These are phyloP conservation scores for Spinacia oleracea DNA, from an alignment of 179 eudicot species.

Conservation along the genomic window DNA sequence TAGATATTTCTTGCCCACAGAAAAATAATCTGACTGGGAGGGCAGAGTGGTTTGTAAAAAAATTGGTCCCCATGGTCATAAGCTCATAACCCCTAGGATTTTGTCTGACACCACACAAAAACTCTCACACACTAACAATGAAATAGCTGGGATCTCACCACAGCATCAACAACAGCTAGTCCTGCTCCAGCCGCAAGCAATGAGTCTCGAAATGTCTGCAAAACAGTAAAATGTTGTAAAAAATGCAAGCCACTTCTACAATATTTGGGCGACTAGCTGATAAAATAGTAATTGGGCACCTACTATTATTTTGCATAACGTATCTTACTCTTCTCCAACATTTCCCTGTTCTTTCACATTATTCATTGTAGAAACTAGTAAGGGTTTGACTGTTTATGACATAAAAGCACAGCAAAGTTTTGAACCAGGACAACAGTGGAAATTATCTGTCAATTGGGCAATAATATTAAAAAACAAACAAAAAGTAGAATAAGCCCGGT, in stretches of 20 bases:
- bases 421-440: background rate
- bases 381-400: too few species aligned
- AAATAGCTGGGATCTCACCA: constrained; percentile 58
- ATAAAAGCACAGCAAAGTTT: background rate
- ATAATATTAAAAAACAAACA: background rate
- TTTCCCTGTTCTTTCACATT: background rate
- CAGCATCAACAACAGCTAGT: constrained; percentile 77
- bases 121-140: background rate
- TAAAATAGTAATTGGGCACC: background rate
- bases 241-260: background rate
- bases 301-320: background rate
- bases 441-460: background rate
- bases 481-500: constrained; percentile 11
- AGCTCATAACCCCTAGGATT: background rate
- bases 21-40: background rate
- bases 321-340: background rate
- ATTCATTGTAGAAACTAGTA: background rate
- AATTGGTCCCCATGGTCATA: background rate
- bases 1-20: background rate
- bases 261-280: background rate
- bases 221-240: constrained; percentile 15
- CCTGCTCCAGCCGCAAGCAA: constrained; percentile 90
- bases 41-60: background rate
- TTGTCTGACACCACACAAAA: background rate
- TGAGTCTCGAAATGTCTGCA: constrained; percentile 91